phyloP scores from a whole-genome alignment of 2,329 filamentous ascomycete species.

The Plectosphaerella cucumerina region DNA sequence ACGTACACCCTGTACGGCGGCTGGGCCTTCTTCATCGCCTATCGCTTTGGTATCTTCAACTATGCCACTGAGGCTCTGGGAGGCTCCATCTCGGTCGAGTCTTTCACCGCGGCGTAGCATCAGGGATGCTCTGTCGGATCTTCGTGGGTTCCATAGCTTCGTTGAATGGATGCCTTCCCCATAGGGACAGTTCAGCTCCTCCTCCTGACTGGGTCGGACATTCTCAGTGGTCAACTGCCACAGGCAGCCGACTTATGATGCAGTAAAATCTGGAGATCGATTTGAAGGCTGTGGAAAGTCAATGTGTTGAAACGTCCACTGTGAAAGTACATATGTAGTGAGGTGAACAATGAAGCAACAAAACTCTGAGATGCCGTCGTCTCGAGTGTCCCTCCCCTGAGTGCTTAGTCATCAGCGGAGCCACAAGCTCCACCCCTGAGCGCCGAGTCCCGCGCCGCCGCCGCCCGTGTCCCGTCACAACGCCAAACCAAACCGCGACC shows the following conservation, averaged over 20 bases:
- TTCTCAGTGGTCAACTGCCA: too few species aligned
- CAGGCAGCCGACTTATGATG: too few species aligned
- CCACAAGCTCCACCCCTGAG: background rate
- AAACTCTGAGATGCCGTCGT: too few species aligned
- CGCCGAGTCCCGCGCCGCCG: too few species aligned
- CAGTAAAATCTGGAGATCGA: too few species aligned
- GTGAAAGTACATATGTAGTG: background rate
- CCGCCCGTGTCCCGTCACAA: background rate
- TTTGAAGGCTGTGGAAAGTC: too few species aligned
- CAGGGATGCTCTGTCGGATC: too few species aligned
- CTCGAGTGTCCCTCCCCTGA: background rate
- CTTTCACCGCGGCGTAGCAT: slow-evolving; percentile 15
- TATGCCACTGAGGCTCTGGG: slow-evolving; percentile 39
- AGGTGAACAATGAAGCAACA: background rate
- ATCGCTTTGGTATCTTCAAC: slow-evolving; percentile 46
- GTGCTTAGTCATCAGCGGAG: background rate
- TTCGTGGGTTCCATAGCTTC: too few species aligned
- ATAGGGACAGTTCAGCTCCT: too few species aligned
- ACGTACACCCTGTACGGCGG: slow-evolving; percentile 31
- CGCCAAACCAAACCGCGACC: background rate
- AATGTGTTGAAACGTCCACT: too few species aligned
- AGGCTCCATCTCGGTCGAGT: slow-evolving; percentile 27
- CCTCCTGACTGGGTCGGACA: too few species aligned
- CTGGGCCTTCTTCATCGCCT: slow-evolving; percentile 45
- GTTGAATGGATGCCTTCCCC: too few species aligned